Percentiles rank a stretch among this genome's conserved stretches.
Evolutionary conservation across 169 alveolate species (phyloP).

Genomic region (Plasmodium gaboni): DNA sequence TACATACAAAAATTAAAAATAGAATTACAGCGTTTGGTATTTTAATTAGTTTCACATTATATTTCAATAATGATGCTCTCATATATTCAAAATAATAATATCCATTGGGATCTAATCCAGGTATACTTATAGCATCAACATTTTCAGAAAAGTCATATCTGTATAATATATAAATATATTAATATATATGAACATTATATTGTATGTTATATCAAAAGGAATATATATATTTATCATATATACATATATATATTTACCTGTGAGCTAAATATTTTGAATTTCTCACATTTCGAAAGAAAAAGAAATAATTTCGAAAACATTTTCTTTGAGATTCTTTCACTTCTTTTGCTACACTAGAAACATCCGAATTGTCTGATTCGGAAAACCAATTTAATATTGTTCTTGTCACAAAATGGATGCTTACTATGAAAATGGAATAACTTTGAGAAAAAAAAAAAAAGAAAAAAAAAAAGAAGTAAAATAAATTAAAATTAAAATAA

Average conservation of each 20-base stretch:
- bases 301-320: slow-evolving; percentile 45
- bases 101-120: slow-evolving; percentile 85
- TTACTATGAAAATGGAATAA: slow-evolving; percentile 71
- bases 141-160: slow-evolving; percentile 88
- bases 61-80: slow-evolving; percentile 85
- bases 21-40: slow-evolving; percentile 83
- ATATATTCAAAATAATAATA: slow-evolving; percentile 87
- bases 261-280: slow-evolving; percentile 75
- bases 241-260: slow-evolving; percentile 78
- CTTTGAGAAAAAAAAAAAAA: slow-evolving; percentile 58
- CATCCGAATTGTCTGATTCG: slow-evolving; percentile 67
- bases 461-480: slow-evolving; percentile 40
- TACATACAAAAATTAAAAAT: slow-evolving; percentile 77
- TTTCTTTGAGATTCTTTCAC: slow-evolving; percentile 25
- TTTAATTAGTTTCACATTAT: slow-evolving; percentile 82
- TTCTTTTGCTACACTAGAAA: slow-evolving; percentile 35
- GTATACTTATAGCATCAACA: slow-evolving; percentile 83
- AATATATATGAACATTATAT: slow-evolving; percentile 69
- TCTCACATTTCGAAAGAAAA: slow-evolving; percentile 32
- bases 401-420: slow-evolving; percentile 69
- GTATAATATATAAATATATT: not conserved
- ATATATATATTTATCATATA: slow-evolving; percentile 32
- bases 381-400: slow-evolving; percentile 74
- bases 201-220: slow-evolving; percentile 7
- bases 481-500: not conserved